Conservation (phyloP, 306 rosid species). For the Abrus pulchellus region DNA sequence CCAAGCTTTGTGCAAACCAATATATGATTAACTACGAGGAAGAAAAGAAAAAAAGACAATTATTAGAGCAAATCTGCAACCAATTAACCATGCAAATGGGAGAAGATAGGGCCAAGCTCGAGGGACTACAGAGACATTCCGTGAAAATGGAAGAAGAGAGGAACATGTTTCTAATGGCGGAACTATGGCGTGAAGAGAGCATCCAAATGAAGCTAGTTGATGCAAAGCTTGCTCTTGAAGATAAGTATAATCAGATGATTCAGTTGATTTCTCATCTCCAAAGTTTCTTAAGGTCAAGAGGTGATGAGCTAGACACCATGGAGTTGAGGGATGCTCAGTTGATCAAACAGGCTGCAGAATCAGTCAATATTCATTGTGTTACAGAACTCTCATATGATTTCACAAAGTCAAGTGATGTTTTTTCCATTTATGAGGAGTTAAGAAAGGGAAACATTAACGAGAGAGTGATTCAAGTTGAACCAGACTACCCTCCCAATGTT, state of each 20-base stretch:
- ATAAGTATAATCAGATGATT: conserved; percentile 61
- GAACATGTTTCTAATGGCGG: conserved; percentile 65
- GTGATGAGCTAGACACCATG: conserved; percentile 44
- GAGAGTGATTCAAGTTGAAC: conserved; percentile 41
- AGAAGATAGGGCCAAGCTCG: conserved; percentile 53
- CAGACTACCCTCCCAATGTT: conserved; percentile 12
- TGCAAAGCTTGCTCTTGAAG: conserved; percentile 69
- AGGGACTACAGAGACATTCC: conserved; percentile 57
- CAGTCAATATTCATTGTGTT: conserved; percentile 41
- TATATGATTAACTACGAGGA: conserved; percentile 53
- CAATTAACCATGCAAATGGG: conserved; percentile 56
- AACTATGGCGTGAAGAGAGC: conserved; percentile 75
- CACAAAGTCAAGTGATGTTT: conserved; percentile 42
- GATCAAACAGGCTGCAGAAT: conserved; percentile 51
- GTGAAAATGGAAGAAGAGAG: conserved; percentile 66
- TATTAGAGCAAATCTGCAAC: conserved; percentile 60
- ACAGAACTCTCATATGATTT: conserved; percentile 53
- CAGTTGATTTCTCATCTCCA: conserved; percentile 59
- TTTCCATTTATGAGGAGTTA: conserved; percentile 48
- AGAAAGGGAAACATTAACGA: conserved; percentile 35
- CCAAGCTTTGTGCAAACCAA: conserved; percentile 47
- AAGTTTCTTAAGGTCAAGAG: conserved; percentile 52
- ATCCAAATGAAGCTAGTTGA: conserved; percentile 75
- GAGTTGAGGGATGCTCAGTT: conserved; percentile 51
- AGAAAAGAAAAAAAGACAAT: conserved; percentile 53